A percentile compares a stretch with the other conserved stretches of the same genome.
Conservation (phyloP, 129 eudicot genomes). For the Chrysanthemum makinoi region DNA sequence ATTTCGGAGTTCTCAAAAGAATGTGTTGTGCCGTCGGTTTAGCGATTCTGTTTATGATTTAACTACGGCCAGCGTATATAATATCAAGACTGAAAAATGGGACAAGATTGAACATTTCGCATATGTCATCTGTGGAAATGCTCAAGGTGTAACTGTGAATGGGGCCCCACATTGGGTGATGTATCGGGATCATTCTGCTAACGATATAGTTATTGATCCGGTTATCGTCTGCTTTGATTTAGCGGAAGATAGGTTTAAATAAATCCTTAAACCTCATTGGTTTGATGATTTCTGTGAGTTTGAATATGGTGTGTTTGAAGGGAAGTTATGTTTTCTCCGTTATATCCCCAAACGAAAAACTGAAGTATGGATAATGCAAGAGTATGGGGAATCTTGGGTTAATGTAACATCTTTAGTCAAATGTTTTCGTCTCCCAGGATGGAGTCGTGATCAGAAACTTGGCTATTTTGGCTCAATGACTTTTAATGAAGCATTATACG, state of each 20-base stretch:
- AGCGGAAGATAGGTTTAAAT: constrained; percentile 20
- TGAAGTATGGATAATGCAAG: not conserved
- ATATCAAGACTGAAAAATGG: constrained; percentile 22
- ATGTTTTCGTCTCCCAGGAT: not conserved
- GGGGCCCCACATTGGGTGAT: constrained; percentile 27
- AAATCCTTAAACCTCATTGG: constrained; percentile 22
- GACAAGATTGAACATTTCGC: constrained; percentile 17
- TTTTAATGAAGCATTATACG: constrained; percentile 1
- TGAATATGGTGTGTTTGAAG: constrained; percentile 19
- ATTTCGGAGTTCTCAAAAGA: too few relatives aligned
- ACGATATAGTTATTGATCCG: not conserved
- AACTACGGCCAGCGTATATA: constrained; percentile 15
- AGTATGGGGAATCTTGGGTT: constrained; percentile 24
- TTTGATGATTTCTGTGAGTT: not conserved
- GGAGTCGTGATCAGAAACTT: not conserved
- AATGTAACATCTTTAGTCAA: not conserved
- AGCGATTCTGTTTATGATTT: not conserved
- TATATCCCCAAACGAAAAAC: not conserved
- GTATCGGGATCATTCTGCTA: constrained; percentile 13
- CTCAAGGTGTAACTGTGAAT: constrained; percentile 23
- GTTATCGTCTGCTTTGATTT: constrained; percentile 24
- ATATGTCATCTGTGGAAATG: constrained; percentile 3
- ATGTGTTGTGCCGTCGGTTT: too few relatives aligned
- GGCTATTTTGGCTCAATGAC: not conserved
- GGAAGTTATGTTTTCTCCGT: constrained; percentile 11